These are phyloP conservation scores for Punctularia strigosozonata DNA, from an alignment of 768 basidiomycete genomes.

Conservation along the genomic window DNA sequence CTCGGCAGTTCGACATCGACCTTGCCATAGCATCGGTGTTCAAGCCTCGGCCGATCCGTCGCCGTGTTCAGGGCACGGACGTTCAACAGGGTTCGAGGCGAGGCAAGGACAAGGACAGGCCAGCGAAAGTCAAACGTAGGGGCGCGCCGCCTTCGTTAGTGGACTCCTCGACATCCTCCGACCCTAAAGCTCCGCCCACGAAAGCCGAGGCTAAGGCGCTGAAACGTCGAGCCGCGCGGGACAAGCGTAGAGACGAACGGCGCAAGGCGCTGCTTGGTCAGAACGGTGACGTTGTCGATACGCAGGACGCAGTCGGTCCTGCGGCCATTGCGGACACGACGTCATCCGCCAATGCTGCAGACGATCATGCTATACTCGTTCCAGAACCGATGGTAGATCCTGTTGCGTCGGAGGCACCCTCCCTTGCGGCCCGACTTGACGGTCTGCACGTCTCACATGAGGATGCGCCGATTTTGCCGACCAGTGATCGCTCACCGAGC, in stretches of 20 bases:
- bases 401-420: no score
- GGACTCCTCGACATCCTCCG: constrained; percentile 1
- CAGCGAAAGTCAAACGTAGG: no score
- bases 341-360: no score
- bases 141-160: neutral
- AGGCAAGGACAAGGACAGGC: constrained; percentile 7
- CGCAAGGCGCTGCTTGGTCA: constrained; percentile 8
- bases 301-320: no score
- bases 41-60: constrained; percentile 60
- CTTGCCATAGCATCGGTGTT: constrained; percentile 63
- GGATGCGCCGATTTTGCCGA: no score
- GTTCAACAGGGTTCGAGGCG: constrained; percentile 16
- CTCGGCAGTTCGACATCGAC: constrained; percentile 28
- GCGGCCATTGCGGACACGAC: no score
- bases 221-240: constrained; percentile 33
- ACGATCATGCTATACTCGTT: no score
- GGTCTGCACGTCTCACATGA: no score
- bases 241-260: constrained; percentile 40
- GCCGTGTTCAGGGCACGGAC: constrained; percentile 16
- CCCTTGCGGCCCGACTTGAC: no score
- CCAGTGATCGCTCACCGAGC: no score
- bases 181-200: constrained; percentile 1
- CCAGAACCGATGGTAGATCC: no score
- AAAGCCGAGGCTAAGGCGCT: constrained; percentile 19
- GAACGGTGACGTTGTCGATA: neutral